Conservation (phyloP, 192 early-diverging fungal species). For the Umbelopsis vinacea region DNA sequence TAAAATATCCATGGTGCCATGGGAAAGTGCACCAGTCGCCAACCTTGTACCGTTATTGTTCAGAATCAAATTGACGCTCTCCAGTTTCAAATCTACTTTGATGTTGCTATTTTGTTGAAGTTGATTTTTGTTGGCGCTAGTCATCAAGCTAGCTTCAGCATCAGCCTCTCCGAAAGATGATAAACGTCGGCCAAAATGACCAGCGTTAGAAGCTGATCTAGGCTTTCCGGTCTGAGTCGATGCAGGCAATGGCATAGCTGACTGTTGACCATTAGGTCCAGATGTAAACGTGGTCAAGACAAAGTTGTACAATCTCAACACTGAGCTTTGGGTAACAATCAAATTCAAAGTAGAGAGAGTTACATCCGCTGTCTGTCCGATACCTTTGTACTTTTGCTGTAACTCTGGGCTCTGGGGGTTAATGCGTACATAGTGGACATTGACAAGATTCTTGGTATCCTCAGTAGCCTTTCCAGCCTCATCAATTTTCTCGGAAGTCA, state of each 20-base stretch:
- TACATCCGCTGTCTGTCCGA: slow-evolving; percentile 82
- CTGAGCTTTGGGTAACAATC: slow-evolving; percentile 82
- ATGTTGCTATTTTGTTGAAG: slow-evolving; percentile 60
- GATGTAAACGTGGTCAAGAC: slow-evolving; percentile 73
- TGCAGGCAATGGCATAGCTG: slow-evolving; percentile 19
- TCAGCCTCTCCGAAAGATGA: slow-evolving; percentile 19
- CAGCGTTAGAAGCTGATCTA: neutral
- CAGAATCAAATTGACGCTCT: slow-evolving; percentile 81
- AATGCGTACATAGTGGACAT: slow-evolving; percentile 72
- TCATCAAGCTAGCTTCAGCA: neutral
- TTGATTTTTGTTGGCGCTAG: neutral
- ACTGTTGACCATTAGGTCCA: neutral
- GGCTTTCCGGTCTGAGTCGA: slow-evolving; percentile 26
- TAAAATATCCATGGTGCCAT: slow-evolving; percentile 70
- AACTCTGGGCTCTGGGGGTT: slow-evolving; percentile 78
- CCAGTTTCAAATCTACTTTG: slow-evolving; percentile 73
- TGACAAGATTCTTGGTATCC: slow-evolving; percentile 63
- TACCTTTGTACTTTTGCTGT: slow-evolving; percentile 69
- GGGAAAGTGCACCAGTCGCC: slow-evolving; percentile 74
- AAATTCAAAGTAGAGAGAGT: slow-evolving; percentile 79
- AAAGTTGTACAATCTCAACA: slow-evolving; percentile 86
- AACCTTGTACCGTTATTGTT: slow-evolving; percentile 80
- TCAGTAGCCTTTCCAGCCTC: slow-evolving; percentile 45
- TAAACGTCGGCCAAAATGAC: neutral
- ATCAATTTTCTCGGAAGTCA: slow-evolving; percentile 54